phyloP scores from a whole-genome alignment of 768 basidiomycete genomes.

The Leccinum longicurvipes region DNA sequence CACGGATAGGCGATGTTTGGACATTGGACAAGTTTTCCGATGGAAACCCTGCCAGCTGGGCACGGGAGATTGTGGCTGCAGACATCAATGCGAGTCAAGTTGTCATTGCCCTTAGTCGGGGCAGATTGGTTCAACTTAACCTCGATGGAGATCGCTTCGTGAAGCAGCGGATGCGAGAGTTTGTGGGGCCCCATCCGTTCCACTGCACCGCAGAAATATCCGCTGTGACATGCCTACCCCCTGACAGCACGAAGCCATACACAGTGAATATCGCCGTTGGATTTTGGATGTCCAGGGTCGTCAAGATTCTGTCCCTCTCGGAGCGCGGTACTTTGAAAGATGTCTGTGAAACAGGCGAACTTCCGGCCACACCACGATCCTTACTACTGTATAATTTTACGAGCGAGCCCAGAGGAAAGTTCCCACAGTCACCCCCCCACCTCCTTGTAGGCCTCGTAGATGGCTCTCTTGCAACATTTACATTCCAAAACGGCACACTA shows the following conservation, averaged over 20 bases:
- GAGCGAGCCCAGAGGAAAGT: slow-evolving; percentile 31
- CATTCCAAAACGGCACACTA: slow-evolving; percentile 40
- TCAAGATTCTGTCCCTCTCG: slow-evolving; percentile 53
- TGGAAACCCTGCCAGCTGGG: slow-evolving; percentile 19
- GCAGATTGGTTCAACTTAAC: slow-evolving; percentile 49
- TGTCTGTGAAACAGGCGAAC: slow-evolving; percentile 21
- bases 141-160: slow-evolving; percentile 41
- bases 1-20: slow-evolving; percentile 41
- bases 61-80: slow-evolving; percentile 60
- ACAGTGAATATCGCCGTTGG: slow-evolving; percentile 57
- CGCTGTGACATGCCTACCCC: slow-evolving; percentile 60
- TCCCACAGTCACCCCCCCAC: slow-evolving; percentile 43
- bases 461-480: slow-evolving; percentile 62
- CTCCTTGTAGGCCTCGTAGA: slow-evolving; percentile 74
- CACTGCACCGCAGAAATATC: slow-evolving; percentile 53
- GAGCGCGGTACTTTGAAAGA: slow-evolving; percentile 14
- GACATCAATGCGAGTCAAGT: slow-evolving; percentile 68
- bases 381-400: slow-evolving; percentile 61
- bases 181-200: slow-evolving; percentile 18
- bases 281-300: slow-evolving; percentile 69
- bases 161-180: slow-evolving; percentile 21
- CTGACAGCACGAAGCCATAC: slow-evolving; percentile 45
- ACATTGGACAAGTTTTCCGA: slow-evolving; percentile 29
- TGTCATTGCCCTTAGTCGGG: slow-evolving; percentile 54
- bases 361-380: slow-evolving; percentile 46